Percentiles rank a stretch among this genome's conserved stretches.
These are phyloP conservation scores for Auriscalpium microsporum DNA, from an alignment of 768 basidiomycete genomes.

Conservation along the genomic window DNA sequence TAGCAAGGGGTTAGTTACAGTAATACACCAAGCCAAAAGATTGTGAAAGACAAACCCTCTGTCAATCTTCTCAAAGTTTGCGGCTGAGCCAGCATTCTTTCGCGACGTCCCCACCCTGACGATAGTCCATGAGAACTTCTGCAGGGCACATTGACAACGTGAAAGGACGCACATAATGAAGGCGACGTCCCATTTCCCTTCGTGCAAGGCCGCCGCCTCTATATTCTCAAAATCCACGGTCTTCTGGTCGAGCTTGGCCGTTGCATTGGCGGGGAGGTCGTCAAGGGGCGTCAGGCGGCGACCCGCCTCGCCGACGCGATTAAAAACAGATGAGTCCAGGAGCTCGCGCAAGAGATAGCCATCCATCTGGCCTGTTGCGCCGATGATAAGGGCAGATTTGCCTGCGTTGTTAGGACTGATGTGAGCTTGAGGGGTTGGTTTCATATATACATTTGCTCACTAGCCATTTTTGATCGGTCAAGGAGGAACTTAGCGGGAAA, in stretches of 20 bases:
- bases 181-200: slow-evolving; percentile 63
- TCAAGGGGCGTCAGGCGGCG: slow-evolving; percentile 45
- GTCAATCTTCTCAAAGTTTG: slow-evolving; percentile 68
- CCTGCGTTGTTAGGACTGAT: not conserved
- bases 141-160: not conserved
- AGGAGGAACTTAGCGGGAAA: too few relatives aligned
- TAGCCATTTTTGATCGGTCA: too few relatives aligned
- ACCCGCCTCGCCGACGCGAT: slow-evolving; percentile 61
- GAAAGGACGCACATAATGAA: slow-evolving; percentile 48
- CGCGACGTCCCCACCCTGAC: slow-evolving; percentile 56
- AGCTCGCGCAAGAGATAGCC: slow-evolving; percentile 51
- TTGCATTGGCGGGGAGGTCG: slow-evolving; percentile 29
- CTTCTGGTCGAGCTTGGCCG: slow-evolving; percentile 59
- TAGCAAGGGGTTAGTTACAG: slow-evolving; percentile 17
- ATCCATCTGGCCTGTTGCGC: slow-evolving; percentile 66
- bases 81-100: slow-evolving; percentile 50
- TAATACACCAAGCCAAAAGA: not conserved
- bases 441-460: too few relatives aligned
- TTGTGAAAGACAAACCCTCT: slow-evolving; percentile 38
- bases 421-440: too few relatives aligned
- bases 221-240: slow-evolving; percentile 61
- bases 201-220: slow-evolving; percentile 38
- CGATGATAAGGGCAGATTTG: slow-evolving; percentile 54
- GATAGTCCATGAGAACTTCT: not conserved
- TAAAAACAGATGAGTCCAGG: slow-evolving; percentile 45